phyloP scores from a whole-genome alignment of 108 stramenopile genomes.

The Conticribra weissflogii region DNA sequence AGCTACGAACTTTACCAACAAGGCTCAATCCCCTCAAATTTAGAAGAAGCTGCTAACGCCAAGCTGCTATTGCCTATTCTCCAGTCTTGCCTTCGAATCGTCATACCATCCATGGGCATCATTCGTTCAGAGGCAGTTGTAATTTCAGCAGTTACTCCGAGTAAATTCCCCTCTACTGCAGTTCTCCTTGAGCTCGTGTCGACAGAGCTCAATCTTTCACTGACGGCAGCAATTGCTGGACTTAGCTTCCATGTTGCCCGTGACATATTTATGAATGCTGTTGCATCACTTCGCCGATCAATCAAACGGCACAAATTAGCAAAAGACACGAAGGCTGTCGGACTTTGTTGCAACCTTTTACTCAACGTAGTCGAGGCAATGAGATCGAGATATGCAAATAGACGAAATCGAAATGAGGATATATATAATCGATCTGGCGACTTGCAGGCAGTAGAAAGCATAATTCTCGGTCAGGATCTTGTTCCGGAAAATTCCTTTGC shows the following conservation, averaged over 20 bases:
- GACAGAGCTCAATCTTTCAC: constrained; percentile 59
- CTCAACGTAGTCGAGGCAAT: constrained; percentile 66
- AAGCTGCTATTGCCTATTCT: constrained; percentile 83
- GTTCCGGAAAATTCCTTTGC: constrained; percentile 28
- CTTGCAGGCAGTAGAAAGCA: constrained; percentile 65
- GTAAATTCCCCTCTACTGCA: constrained; percentile 34
- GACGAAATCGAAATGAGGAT: constrained; percentile 72
- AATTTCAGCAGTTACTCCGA: constrained; percentile 26
- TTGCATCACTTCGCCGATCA: constrained; percentile 61
- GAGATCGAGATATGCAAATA: constrained; percentile 68
- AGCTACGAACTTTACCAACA: constrained; percentile 41
- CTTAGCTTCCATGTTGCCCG: constrained; percentile 76
- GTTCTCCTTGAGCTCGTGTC: constrained; percentile 57
- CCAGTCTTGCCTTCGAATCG: constrained; percentile 72
- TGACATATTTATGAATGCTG: constrained; percentile 68
- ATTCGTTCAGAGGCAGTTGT: constrained; percentile 53
- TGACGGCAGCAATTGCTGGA: constrained; percentile 80
- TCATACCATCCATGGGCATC: constrained; percentile 58
- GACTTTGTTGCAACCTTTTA: constrained; percentile 44
- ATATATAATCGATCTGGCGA: constrained; percentile 75
- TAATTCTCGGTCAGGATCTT: constrained; percentile 73
- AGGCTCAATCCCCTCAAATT: constrained; percentile 4
- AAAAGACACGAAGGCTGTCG: constrained; percentile 49
- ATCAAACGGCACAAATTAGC: constrained; percentile 47
- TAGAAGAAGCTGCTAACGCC: constrained; percentile 38